phyloP scores from a whole-genome alignment of 2,329 filamentous ascomycete species.

The Parastagonospora nodorum region DNA sequence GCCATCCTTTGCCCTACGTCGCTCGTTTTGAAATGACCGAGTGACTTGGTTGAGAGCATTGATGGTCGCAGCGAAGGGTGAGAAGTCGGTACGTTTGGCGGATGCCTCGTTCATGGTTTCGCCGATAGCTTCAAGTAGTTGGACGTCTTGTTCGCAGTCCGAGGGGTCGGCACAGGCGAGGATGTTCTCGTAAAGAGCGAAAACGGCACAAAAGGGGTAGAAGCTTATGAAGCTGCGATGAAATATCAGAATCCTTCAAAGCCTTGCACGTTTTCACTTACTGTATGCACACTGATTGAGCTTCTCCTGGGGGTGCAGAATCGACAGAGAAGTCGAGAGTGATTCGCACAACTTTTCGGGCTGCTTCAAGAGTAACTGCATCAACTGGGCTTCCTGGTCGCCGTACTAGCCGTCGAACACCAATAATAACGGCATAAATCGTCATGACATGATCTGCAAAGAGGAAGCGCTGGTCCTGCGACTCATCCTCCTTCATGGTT shows the following conservation, averaged over 20 bases:
- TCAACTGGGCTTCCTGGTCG: constrained; percentile 11
- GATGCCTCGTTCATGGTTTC: constrained; percentile 25
- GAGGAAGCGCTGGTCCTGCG: constrained; percentile 15
- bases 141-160: constrained; percentile 31
- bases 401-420: constrained; percentile 21
- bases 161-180: constrained; percentile 25
- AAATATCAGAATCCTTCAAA: not conserved
- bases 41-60: constrained; percentile 37
- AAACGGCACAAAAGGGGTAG: constrained; percentile 38
- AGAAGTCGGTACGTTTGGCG: constrained; percentile 15
- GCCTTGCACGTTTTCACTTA: constrained; percentile 9
- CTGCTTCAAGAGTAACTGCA: constrained; percentile 22
- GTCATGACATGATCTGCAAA: constrained; percentile 32
- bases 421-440: constrained; percentile 32
- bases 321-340: constrained; percentile 24
- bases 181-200: constrained; percentile 37
- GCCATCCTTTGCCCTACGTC: constrained; percentile 3
- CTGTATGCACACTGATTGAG: constrained; percentile 23
- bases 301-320: not conserved
- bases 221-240: constrained; percentile 31
- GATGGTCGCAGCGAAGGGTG: constrained; percentile 32
- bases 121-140: constrained; percentile 26
- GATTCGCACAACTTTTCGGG: constrained; percentile 28
- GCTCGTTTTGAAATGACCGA: constrained; percentile 29
- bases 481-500: constrained; percentile 10